Evolutionary conservation across 768 basidiomycete species (phyloP), one percentile per base, ranked within the genome.

Genomic region (Candolleomyces efflorescens): DNA sequence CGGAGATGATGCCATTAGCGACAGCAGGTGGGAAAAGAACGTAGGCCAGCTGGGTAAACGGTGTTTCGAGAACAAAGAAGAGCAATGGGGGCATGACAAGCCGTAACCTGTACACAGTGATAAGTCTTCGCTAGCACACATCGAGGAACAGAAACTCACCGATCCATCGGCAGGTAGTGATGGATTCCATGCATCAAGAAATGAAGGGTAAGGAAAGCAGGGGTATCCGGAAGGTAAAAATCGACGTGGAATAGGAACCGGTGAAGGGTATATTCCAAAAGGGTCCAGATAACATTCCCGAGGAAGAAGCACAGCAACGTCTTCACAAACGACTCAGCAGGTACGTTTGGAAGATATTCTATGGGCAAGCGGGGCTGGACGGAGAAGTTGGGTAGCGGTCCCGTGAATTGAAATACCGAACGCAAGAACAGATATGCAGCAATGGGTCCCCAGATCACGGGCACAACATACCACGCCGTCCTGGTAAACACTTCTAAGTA

Each of bases 241-340:
- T 99, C 97, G 64, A 99, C 75, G 71, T 99, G 97, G 85, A 99
- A 99, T 51, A 99, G 75, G 84, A 98, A 98, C 43, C 97, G 88
- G 73, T 99, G 97, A 66, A 99, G 75, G 12, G 79, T 75, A 69
- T 98, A 99, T 72, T 98, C 97, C 70, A 97, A 73, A 58, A 97
- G 69, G 0, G 97, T 98, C 96, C 96, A 99, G 56, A 96, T 78
- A 51, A 97, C 32, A 69, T 92, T 94, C 5, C 97, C 97, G 43
- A 85, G 52, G 59, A 93, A 69, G 78, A 95, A 98, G 71, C 86
- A 96, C 0, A 74, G 61, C 18, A 81, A 54, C 0, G 86, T 79
- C 64, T 89, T 84, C 10, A 71, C 62, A 57, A 86, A 73, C 2
- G 85, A 80, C 3, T 73, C 69, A 9, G 71, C 53, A 11, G 90